Percentiles rank a stretch among this genome's conserved stretches.
These are phyloP conservation scores for Cryptococcus sp. DNA, from an alignment of 1,284 basidiomycete genomes.

Conservation along the genomic window DNA sequence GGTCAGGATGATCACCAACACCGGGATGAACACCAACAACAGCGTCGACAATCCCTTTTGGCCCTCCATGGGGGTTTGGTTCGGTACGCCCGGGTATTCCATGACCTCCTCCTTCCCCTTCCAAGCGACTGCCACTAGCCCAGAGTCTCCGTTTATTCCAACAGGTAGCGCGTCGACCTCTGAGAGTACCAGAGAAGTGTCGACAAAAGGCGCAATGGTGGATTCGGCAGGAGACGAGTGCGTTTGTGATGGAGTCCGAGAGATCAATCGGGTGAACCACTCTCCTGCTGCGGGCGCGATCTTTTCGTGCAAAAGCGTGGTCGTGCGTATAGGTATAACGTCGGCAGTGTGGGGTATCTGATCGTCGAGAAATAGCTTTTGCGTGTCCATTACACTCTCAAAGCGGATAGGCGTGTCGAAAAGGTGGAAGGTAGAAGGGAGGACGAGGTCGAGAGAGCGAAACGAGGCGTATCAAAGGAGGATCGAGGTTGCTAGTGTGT, in stretches of 20 bases:
- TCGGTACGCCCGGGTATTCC: background rate
- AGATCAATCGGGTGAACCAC: conserved; percentile 28
- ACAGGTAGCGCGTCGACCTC: too few species aligned
- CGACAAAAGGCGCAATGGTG: too few species aligned
- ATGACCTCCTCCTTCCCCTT: background rate
- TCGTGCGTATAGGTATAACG: conserved; percentile 7
- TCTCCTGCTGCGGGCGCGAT: conserved; percentile 11
- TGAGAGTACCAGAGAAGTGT: too few species aligned
- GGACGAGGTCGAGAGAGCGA: background rate
- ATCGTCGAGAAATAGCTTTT: conserved; percentile 26
- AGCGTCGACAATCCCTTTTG: conserved; percentile 19
- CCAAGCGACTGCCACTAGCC: too few species aligned
- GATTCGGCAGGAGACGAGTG: too few species aligned
- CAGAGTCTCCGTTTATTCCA: too few species aligned
- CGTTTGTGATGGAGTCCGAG: conserved; percentile 4
- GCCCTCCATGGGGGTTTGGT: background rate
- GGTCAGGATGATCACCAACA: conserved; percentile 85
- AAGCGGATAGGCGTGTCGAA: background rate
- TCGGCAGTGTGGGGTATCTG: conserved; percentile 6
- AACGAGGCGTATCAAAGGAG: too few species aligned
- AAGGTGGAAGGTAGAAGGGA: background rate
- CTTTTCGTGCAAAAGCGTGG: conserved; percentile 2
- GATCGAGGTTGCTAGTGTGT: too few species aligned
- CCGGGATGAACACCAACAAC: conserved; percentile 55
- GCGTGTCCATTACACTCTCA: conserved; percentile 24